Base-by-base conservation (phyloP, 2,329 filamentous ascomycete genomes). In the Trichoderma atrobrunneum region DNA sequence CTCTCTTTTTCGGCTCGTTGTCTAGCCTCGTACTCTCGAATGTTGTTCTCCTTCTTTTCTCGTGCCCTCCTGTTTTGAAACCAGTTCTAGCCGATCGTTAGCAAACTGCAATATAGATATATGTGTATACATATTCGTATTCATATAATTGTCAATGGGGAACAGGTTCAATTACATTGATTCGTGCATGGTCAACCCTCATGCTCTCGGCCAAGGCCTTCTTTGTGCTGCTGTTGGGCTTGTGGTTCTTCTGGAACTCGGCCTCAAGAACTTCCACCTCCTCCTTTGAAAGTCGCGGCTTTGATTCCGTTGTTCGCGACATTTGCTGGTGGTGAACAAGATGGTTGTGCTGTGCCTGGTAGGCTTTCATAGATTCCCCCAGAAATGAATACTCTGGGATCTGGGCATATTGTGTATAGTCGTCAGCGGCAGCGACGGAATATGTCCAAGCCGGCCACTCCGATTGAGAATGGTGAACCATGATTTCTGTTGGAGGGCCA, bases 61-160 rank as follows among this genome's bases (percentile, higher is more conserved):
- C 89, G 88, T 68, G 89, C 89, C 66, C 89, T 85, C 72, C 89
- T 84, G 78, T 91, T 91, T 76, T 91, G 89, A 77, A 91, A 91
- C 89, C 89, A 91, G 78, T 91, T 91, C 89, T 91, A 67, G 11
- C 14, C 57, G 12, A n/a, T 18, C 39, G 79, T 84, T 77, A 84
- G 81, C 72, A 24, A 16, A n/a, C 6, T n/a, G 7, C n/a, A 62
- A 16, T 18, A 18, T 11, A 57, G 14, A 14, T 21, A 8, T 60
- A 60, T 34, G 21, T 59, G 26, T 14, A 60, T 8, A 32, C 57
- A 54, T 21, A 16, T 21, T n/a, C n/a, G 7, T 60, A 4, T 16
- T 14, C 21, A 8, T 21, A 30, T 70, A 64, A 39, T 18, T 68
- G 8, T 10, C 28, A 51, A 65, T 3, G 21, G 68, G 54, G n/a